These are phyloP conservation scores for Beauveria caledonica DNA, from an alignment of 2,329 filamentous ascomycete genomes.

Conservation along the genomic window DNA sequence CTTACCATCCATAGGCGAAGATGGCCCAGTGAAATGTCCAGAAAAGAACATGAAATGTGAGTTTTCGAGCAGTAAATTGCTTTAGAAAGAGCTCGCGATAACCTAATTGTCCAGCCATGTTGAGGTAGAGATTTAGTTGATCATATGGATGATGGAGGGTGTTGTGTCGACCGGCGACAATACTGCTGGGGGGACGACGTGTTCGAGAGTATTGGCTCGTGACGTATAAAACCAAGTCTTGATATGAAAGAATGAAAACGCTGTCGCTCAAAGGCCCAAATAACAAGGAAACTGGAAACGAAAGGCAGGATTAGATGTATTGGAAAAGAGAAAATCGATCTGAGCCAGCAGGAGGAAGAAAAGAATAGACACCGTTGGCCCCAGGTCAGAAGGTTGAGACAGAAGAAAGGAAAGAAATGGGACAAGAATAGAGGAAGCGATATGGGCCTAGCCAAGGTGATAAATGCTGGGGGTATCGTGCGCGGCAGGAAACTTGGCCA, in stretches of 20 bases:
- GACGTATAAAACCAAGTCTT: neutral
- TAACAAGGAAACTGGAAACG: neutral
- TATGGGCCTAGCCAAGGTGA: constrained; percentile 7
- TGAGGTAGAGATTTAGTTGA: constrained; percentile 18
- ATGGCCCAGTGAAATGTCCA: constrained; percentile 69
- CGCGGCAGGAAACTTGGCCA: neutral
- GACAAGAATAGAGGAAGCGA: constrained; percentile 13
- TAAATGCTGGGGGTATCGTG: constrained; percentile 1
- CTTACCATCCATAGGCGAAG: constrained; percentile 83
- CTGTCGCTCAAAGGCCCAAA: neutral
- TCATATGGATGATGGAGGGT: constrained; percentile 17
- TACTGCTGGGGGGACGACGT: neutral
- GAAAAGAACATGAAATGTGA: constrained; percentile 74
- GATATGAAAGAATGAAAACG: neutral
- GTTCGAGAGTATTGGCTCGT: neutral
- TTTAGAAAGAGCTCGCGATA: constrained; percentile 42
- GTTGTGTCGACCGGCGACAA: constrained; percentile 50
- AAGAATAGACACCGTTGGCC: constrained; percentile 16
- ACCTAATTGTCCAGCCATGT: constrained; percentile 34
- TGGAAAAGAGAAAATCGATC: constrained; percentile 34
- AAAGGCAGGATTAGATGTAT: constrained; percentile 15
- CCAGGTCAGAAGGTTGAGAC: constrained; percentile 10
- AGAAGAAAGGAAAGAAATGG: constrained; percentile 17
- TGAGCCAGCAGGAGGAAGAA: constrained; percentile 48
- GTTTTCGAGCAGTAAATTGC: constrained; percentile 61